Percentiles rank a stretch among this genome's conserved stretches.
Conservation (phyloP, 495 filamentous ascomycete species). For the Jackrogersella minutella region DNA sequence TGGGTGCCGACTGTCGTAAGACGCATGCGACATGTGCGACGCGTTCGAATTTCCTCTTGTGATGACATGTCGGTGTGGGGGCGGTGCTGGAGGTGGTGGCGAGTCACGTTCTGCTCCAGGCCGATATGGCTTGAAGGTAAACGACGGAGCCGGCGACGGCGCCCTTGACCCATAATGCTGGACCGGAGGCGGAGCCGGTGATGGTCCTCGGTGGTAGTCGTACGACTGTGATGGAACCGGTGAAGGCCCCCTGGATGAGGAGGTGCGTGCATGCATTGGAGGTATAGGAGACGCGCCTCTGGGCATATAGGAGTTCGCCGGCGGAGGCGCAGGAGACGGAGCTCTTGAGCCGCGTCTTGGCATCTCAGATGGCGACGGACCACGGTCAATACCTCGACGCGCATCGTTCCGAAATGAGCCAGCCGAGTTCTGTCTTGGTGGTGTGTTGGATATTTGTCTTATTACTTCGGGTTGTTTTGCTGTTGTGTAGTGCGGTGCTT, state of each 20-base stretch:
- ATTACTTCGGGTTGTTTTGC: slow-evolving; percentile 59
- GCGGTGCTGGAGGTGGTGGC: slow-evolving; percentile 62
- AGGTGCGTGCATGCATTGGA: slow-evolving; percentile 29
- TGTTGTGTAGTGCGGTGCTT: slow-evolving; percentile 62
- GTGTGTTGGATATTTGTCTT: slow-evolving; percentile 44
- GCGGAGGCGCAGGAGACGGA: slow-evolving; percentile 42
- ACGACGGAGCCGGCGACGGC: slow-evolving; percentile 54
- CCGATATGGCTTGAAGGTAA: slow-evolving; percentile 52
- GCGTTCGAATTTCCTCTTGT: slow-evolving; percentile 42
- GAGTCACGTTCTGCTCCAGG: slow-evolving; percentile 50
- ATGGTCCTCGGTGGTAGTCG: slow-evolving; percentile 27
- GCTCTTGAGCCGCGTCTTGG: slow-evolving; percentile 44
- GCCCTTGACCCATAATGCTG: slow-evolving; percentile 39
- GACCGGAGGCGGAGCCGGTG: slow-evolving; percentile 36
- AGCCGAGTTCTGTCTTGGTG: slow-evolving; percentile 48
- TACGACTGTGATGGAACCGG: slow-evolving; percentile 42
- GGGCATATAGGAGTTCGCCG: slow-evolving; percentile 36
- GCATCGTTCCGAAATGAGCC: slow-evolving; percentile 42
- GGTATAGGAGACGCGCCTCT: slow-evolving; percentile 48
- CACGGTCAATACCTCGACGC: slow-evolving; percentile 35
- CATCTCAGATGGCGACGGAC: slow-evolving; percentile 40
- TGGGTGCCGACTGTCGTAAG: slow-evolving; percentile 44
- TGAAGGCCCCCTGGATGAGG: slow-evolving; percentile 35
- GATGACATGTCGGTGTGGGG: slow-evolving; percentile 58
- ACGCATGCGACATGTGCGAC: slow-evolving; percentile 46